These are phyloP conservation scores for Gaultheria prostrata DNA, from an alignment of 148 eudicot genomes.

Conservation along the genomic window DNA sequence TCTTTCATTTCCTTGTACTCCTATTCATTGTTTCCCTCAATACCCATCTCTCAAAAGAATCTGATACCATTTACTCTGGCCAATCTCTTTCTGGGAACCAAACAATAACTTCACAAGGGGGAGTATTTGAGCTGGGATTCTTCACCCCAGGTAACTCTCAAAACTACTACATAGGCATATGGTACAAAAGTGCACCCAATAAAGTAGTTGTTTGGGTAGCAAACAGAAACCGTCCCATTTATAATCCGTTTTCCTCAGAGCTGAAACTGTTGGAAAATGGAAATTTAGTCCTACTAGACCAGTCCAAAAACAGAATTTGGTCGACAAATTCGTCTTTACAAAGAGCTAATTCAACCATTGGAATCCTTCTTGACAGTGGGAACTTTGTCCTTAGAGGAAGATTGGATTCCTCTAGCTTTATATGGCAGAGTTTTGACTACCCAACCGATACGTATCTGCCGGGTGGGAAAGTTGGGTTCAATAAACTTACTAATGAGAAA, in stretches of 20 bases:
- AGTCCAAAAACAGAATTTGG: conserved; percentile 8
- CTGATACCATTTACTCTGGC: conserved; percentile 1
- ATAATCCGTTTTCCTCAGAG: not conserved
- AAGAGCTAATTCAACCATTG: not conserved
- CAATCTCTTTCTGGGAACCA: not conserved
- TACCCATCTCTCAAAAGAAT: not conserved
- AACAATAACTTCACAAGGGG: conserved; percentile 1
- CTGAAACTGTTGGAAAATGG: conserved; percentile 5
- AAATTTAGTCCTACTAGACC: conserved; percentile 6
- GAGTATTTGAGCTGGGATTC: not conserved
- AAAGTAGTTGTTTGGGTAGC: not conserved
- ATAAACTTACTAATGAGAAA: not conserved
- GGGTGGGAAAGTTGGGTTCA: conserved; percentile 2
- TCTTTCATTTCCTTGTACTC: not conserved
- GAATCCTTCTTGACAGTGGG: conserved; percentile 1
- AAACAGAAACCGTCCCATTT: conserved; percentile 3
- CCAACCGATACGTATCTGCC: not conserved
- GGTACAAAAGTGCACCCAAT: not conserved
- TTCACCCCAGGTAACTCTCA: not conserved
- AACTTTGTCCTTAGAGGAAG: not conserved
- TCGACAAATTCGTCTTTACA: not conserved
- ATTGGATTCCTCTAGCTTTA: not conserved
- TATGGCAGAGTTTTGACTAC: not conserved
- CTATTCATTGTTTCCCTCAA: not conserved
- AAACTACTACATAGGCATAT: not conserved